Conservation (phyloP, 2,329 filamentous ascomycete species). For the Xylariaceae sp. region DNA sequence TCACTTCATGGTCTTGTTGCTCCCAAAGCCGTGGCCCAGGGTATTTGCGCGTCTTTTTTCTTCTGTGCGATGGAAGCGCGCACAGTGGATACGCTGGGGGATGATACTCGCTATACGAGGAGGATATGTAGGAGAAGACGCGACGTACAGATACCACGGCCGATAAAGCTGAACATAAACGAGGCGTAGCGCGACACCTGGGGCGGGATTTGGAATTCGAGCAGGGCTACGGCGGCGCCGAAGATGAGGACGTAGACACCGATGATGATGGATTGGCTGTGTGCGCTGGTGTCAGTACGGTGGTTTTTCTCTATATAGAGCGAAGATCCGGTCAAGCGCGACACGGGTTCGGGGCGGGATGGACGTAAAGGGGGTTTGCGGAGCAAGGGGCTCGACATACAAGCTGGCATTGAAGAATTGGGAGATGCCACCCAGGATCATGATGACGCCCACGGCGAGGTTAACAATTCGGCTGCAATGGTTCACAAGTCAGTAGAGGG, state of each 20-base stretch:
- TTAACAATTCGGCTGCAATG: slow-evolving; percentile 82
- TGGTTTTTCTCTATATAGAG: too few relatives aligned
- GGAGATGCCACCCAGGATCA: slow-evolving; percentile 77
- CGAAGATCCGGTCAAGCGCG: too few relatives aligned
- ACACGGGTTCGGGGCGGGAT: too few relatives aligned
- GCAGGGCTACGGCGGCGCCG: slow-evolving; percentile 69
- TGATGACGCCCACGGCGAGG: slow-evolving; percentile 79
- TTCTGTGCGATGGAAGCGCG: too few relatives aligned
- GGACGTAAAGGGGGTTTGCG: slow-evolving; percentile 36
- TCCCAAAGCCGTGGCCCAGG: too few relatives aligned
- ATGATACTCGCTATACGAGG: too few relatives aligned
- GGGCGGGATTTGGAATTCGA: slow-evolving; percentile 93
- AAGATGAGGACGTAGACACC: slow-evolving; percentile 89
- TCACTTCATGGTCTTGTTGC: too few relatives aligned
- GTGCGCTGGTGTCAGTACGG: not conserved
- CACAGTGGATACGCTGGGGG: too few relatives aligned
- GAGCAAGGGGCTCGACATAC: slow-evolving; percentile 40
- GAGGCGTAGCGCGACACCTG: slow-evolving; percentile 91
- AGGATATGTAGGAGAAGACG: too few relatives aligned
- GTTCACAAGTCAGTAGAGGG: slow-evolving; percentile 27
- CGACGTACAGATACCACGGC: slow-evolving; percentile 84
- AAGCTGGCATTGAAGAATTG: slow-evolving; percentile 62
- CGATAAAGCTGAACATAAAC: slow-evolving; percentile 96
- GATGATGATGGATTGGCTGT: slow-evolving; percentile 68
- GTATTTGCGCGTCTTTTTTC: too few relatives aligned